phyloP scores from a whole-genome alignment of 208 protist species.

The Wallacemonas collosoma region DNA sequence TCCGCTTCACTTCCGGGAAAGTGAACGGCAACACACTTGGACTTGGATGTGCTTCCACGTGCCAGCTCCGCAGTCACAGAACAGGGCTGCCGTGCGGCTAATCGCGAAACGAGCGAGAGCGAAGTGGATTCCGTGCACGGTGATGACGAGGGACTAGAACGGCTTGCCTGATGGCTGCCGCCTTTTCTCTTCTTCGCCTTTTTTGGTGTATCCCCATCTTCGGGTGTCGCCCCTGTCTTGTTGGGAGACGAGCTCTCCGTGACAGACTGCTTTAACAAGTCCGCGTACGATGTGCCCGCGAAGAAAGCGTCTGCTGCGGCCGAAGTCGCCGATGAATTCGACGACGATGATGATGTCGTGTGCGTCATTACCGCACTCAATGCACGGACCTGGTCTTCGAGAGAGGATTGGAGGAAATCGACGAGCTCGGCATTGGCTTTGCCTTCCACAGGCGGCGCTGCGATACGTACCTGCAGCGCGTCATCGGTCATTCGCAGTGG shows the following conservation, averaged over 20 bases:
- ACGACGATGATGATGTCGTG: neutral
- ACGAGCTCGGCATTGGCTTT: slow-evolving; percentile 81
- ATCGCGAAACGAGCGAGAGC: neutral
- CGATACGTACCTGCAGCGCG: slow-evolving; percentile 61
- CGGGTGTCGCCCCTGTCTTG: neutral
- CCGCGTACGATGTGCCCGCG: slow-evolving; percentile 9
- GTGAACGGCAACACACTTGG: slow-evolving; percentile 54
- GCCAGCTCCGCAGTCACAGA: slow-evolving; percentile 45
- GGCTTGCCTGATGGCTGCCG: neutral
- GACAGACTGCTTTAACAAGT: neutral
- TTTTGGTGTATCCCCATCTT: neutral
- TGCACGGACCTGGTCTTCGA: slow-evolving; percentile 41
- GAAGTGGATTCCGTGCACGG: neutral
- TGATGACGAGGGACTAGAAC: neutral
- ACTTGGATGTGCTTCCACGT: slow-evolving; percentile 54
- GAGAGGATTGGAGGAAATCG: slow-evolving; percentile 52
- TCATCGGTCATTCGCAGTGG: slow-evolving; percentile 26
- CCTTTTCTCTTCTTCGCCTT: slow-evolving; percentile 7
- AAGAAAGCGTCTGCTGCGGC: slow-evolving; percentile 9
- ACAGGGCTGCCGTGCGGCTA: neutral
- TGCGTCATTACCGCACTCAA: slow-evolving; percentile 14
- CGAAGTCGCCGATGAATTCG: no score
- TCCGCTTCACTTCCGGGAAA: slow-evolving; percentile 68
- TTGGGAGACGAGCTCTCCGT: no score
- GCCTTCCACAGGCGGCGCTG: slow-evolving; percentile 75